Conservation (phyloP, 148 eudicot species). For the Agrostemma githago region DNA sequence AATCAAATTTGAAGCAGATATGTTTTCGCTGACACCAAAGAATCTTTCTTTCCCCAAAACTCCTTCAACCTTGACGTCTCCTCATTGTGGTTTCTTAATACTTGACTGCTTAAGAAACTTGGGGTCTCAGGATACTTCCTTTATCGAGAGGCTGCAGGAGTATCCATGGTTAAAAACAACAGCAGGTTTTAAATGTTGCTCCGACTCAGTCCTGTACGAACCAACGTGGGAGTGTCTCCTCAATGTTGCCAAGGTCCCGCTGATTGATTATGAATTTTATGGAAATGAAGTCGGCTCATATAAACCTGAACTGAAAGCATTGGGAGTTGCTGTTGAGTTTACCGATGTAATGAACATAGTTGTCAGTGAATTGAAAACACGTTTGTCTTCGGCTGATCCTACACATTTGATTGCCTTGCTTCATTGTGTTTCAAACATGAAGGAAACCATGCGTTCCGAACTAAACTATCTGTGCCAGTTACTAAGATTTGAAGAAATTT, state of each 20-base stretch:
- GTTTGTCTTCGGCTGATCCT: constrained; percentile 8
- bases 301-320: constrained; percentile 9
- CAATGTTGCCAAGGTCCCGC: not conserved
- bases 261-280: constrained; percentile 20
- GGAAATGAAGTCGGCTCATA: constrained; percentile 4
- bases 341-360: constrained; percentile 17
- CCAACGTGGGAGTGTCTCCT: constrained; percentile 15
- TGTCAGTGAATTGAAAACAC: constrained; percentile 9
- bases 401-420: constrained; percentile 8
- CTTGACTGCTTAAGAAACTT: constrained; percentile 19
- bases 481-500: constrained; percentile 14
- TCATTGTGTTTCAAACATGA: constrained; percentile 10
- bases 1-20: constrained; percentile 8
- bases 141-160: constrained; percentile 10
- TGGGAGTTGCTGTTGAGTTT: constrained; percentile 21
- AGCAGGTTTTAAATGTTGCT: constrained; percentile 13
- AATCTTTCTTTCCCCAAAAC: constrained; percentile 11
- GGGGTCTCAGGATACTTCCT: constrained; percentile 4
- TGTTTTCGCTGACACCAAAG: constrained; percentile 12
- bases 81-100: constrained; percentile 16
- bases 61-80: constrained; percentile 12
- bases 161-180: constrained; percentile 26
- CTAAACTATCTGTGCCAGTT: constrained; percentile 13
- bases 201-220: constrained; percentile 3
- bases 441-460: not conserved